A percentile compares a stretch with the other conserved stretches of the same genome.
phyloP scores from a whole-genome alignment of 768 basidiomycete species.

The Termitomyces bulborhizus region DNA sequence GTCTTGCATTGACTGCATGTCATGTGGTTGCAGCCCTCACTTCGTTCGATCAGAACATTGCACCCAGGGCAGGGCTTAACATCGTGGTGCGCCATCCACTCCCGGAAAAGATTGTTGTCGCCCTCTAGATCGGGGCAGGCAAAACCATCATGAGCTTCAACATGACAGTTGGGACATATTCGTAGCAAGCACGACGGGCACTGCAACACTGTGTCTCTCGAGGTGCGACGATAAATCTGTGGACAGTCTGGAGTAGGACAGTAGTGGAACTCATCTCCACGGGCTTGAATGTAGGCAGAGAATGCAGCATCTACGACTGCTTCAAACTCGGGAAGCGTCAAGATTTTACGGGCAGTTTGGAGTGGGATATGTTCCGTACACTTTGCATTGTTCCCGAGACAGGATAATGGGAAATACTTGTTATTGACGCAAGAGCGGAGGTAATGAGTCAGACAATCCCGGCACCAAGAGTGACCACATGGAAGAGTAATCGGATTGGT shows the following conservation, averaged over 20 bases:
- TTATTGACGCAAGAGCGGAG: conserved; percentile 50
- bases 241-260: conserved; percentile 79
- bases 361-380: conserved; percentile 58
- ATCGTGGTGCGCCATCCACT: conserved; percentile 57
- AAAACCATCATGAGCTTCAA: conserved; percentile 56
- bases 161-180: conserved; percentile 61
- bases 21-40: conserved; percentile 79
- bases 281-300: conserved; percentile 51
- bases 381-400: conserved; percentile 57
- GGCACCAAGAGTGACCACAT: conserved; percentile 71
- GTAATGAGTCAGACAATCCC: conserved; percentile 53
- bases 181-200: conserved; percentile 66
- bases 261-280: conserved; percentile 57
- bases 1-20: conserved; percentile 69
- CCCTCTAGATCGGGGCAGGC: conserved; percentile 56
- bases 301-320: conserved; percentile 54
- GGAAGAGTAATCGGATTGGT: conserved; percentile 43
- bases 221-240: conserved; percentile 60
- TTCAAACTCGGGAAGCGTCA: conserved; percentile 48
- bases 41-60: conserved; percentile 62
- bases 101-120: conserved; percentile 51
- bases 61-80: conserved; percentile 76
- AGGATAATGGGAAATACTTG: conserved; percentile 63
- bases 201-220: conserved; percentile 45
- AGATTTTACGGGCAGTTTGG: conserved; percentile 37